phyloP scores from a whole-genome alignment of 352 stramenopile genomes.

The Plasmopara halstedii region DNA sequence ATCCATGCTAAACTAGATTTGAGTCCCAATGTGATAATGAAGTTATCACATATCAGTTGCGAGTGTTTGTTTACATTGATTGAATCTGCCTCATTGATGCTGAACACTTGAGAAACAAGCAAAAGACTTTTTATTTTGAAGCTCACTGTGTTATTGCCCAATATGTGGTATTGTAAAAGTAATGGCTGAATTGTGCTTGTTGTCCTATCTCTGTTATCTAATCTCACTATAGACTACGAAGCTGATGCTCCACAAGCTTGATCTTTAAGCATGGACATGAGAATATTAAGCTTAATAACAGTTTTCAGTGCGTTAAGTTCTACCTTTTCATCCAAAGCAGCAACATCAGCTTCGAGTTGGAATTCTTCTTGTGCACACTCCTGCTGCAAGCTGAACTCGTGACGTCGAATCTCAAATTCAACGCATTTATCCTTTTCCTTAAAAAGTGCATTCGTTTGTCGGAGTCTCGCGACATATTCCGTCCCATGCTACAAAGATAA shows the following conservation, averaged over 20 bases:
- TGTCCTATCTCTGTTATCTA: no score
- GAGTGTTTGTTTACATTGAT: no score
- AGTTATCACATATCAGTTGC: no score
- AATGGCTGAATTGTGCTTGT: no score
- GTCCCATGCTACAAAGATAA: conserved; percentile 15
- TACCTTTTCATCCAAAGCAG: conserved; percentile 30
- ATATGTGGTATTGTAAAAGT: no score
- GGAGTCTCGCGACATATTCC: conserved; percentile 9
- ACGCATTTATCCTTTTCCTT: conserved; percentile 15
- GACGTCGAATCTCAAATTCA: conserved; percentile 21
- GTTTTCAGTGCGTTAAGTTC: not conserved
- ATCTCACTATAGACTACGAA: conserved; percentile 2
- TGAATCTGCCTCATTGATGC: no score
- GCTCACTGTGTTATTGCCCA: no score
- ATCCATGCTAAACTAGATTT: no score
- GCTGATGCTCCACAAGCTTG: conserved; percentile 15
- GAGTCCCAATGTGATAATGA: no score
- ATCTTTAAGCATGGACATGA: conserved; percentile 11
- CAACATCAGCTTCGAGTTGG: conserved; percentile 17
- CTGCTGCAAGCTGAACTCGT: conserved; percentile 22
- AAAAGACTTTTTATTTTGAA: no score
- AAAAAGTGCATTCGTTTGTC: conserved; percentile 3
- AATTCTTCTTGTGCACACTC: conserved; percentile 21
- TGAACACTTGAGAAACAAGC: no score
- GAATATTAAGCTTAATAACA: no score